These are phyloP conservation scores for Agrocybe praecox DNA, from an alignment of 768 basidiomycete species.

Conservation along the genomic window DNA sequence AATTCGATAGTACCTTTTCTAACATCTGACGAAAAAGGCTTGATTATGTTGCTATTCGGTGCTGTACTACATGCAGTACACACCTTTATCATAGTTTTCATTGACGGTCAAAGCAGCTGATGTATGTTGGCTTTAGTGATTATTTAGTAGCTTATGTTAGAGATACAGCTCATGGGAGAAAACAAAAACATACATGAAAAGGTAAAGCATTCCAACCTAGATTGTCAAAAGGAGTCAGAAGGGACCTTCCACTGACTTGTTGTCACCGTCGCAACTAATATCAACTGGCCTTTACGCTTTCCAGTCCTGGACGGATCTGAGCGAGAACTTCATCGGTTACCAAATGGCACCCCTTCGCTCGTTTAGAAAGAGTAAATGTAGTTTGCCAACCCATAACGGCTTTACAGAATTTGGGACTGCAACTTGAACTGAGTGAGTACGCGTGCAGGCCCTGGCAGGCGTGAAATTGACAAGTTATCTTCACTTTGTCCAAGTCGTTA, in stretches of 20 bases:
- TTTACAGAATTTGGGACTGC: neutral
- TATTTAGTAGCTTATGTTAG: slow-evolving; percentile 4
- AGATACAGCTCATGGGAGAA: neutral
- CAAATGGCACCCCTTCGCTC: slow-evolving; percentile 75
- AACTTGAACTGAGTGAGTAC: neutral
- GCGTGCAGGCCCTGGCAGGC: too few relatives aligned
- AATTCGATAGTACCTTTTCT: slow-evolving; percentile 29
- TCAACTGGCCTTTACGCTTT: slow-evolving; percentile 57
- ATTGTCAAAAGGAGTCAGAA: neutral
- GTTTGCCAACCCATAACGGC: slow-evolving; percentile 86
- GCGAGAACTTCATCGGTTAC: slow-evolving; percentile 75
- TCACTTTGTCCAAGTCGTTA: too few relatives aligned
- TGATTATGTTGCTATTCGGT: neutral
- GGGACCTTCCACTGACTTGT: too few relatives aligned
- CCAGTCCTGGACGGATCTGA: slow-evolving; percentile 71
- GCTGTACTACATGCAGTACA: slow-evolving; percentile 1
- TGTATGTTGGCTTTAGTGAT: slow-evolving; percentile 53
- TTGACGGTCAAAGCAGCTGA: slow-evolving; percentile 83
- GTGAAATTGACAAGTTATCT: too few relatives aligned
- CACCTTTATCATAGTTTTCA: slow-evolving; percentile 87
- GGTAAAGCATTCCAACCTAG: slow-evolving; percentile 84
- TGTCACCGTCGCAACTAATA: neutral
- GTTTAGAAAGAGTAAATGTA: slow-evolving; percentile 65
- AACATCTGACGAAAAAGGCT: slow-evolving; percentile 26
- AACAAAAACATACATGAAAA: slow-evolving; percentile 73